Evolutionary conservation across 2,329 filamentous ascomycete species (phyloP).

Genomic region (Aspergillus sp.): DNA sequence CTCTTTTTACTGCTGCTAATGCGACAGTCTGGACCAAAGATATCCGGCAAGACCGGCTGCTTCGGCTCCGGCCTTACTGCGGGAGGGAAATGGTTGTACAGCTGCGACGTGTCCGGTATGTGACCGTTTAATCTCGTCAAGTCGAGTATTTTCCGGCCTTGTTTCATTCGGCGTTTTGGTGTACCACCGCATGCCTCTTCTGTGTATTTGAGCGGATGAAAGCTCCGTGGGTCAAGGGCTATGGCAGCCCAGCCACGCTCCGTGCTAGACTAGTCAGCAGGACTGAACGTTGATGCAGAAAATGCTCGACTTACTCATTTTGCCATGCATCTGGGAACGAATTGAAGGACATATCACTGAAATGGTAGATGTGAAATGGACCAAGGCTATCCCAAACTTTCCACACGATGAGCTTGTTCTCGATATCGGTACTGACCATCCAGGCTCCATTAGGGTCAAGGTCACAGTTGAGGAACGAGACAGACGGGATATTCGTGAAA

Average conservation of each 20-base stretch:
- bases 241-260: slow-evolving; percentile 40
- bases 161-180: slow-evolving; percentile 12
- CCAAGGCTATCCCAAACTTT: slow-evolving; percentile 35
- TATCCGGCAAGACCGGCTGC: slow-evolving; percentile 17
- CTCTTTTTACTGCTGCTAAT: slow-evolving; percentile 5
- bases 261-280: slow-evolving; percentile 9
- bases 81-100: slow-evolving; percentile 21
- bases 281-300: background rate
- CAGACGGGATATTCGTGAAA: slow-evolving; percentile 47
- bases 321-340: slow-evolving; percentile 20
- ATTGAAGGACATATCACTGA: slow-evolving; percentile 20
- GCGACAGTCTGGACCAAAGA: slow-evolving; percentile 21
- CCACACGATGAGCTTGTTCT: slow-evolving; percentile 44
- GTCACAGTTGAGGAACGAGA: slow-evolving; percentile 52
- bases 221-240: slow-evolving; percentile 38
- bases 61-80: slow-evolving; percentile 12
- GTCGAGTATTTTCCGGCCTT: slow-evolving; percentile 19
- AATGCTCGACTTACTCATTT: slow-evolving; percentile 11
- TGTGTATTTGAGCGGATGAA: slow-evolving; percentile 27
- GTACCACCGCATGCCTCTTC: slow-evolving; percentile 35
- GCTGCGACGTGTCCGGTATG: slow-evolving; percentile 21
- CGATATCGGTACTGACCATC: slow-evolving; percentile 51
- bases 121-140: slow-evolving; percentile 19
- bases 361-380: slow-evolving; percentile 22
- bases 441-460: slow-evolving; percentile 48